phyloP scores from a whole-genome alignment of 305 asterid genomes.

The Salvia sclarea region DNA sequence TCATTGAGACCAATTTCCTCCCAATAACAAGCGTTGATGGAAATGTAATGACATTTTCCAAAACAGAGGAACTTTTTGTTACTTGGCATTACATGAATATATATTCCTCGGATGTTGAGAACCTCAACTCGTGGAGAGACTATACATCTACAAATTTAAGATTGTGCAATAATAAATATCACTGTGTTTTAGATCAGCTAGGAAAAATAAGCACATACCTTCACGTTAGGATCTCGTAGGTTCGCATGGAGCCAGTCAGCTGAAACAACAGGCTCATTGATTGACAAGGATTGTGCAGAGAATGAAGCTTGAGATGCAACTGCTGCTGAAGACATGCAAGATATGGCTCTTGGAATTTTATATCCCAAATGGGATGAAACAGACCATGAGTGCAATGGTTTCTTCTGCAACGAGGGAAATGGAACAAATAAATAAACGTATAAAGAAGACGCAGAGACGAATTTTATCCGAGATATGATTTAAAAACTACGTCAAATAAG shows the following conservation, averaged over 20 bases:
- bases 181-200: neutral
- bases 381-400: conserved; percentile 40
- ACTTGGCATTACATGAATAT: neutral
- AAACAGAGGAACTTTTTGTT: neutral
- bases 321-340: conserved; percentile 60
- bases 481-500: neutral
- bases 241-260: conserved; percentile 94
- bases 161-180: neutral
- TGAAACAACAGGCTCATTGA: conserved; percentile 78
- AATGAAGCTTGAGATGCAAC: conserved; percentile 61
- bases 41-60: neutral
- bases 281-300: conserved; percentile 50
- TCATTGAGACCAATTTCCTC: neutral
- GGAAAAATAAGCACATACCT: conserved; percentile 45
- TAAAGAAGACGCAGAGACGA: neutral
- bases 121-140: neutral
- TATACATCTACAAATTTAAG: neutral
- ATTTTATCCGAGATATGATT: neutral
- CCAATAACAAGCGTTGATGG: neutral
- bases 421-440: neutral
- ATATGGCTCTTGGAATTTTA: conserved; percentile 37
- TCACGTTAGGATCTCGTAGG: conserved; percentile 71
- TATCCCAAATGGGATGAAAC: conserved; percentile 42
- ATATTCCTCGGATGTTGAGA: neutral
- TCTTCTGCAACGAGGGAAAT: conserved; percentile 51